phyloP scores from a whole-genome alignment of 1,139 yeast species.

The Debaryomyces singareniensis region DNA sequence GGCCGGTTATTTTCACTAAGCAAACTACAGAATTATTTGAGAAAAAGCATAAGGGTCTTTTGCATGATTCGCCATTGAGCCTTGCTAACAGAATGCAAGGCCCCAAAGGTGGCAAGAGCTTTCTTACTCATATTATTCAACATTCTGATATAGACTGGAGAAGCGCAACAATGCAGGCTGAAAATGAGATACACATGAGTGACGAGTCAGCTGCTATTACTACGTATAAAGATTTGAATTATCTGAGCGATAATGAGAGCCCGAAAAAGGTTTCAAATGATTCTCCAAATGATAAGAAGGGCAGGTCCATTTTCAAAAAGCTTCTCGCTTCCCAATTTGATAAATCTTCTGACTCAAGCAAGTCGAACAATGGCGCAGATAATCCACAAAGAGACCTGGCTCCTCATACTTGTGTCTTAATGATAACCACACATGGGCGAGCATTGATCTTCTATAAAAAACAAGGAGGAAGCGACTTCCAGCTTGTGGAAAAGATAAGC shows the following conservation, averaged over 20 bases:
- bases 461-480: conserved; percentile 24
- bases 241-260: background rate
- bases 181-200: conserved; percentile 6
- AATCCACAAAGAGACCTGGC: conserved; percentile 9
- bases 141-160: conserved; percentile 32
- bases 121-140: conserved; percentile 53
- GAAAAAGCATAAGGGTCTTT: conserved; percentile 46
- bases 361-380: background rate
- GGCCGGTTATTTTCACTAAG: conserved; percentile 37
- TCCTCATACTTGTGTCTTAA: conserved; percentile 37
- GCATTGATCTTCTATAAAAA: conserved; percentile 41
- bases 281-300: conserved; percentile 3
- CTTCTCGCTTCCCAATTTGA: conserved; percentile 18
- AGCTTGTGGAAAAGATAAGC: conserved; percentile 43
- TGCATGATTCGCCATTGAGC: conserved; percentile 59
- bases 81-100: conserved; percentile 18
- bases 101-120: conserved; percentile 20
- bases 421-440: conserved; percentile 53
- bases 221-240: conserved; percentile 18
- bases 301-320: conserved; percentile 20
- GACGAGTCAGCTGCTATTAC: conserved; percentile 27
- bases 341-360: conserved; percentile 5
- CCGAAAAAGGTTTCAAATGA: background rate
- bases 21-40: conserved; percentile 46
- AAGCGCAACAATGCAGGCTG: conserved; percentile 8